Evolutionary conservation across 2,329 filamentous ascomycete species (phyloP), one percentile per base, ranked within the genome.

Genomic region (Botrytis deweyae): DNA sequence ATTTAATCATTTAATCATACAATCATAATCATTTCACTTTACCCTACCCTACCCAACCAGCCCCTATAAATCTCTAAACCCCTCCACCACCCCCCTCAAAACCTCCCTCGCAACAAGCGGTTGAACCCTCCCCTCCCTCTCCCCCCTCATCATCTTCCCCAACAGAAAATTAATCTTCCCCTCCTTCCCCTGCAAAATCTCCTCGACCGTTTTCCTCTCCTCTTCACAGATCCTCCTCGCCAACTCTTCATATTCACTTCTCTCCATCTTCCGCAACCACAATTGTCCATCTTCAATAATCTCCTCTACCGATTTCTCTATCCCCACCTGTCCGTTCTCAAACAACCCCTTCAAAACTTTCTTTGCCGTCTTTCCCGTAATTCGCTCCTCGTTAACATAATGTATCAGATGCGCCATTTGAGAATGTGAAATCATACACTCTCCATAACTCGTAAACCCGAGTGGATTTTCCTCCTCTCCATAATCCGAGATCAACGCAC

Each of bases 91-190:
- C n/a, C 10, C 25, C 69, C n/a, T 12, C 40, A 92, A 80, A 18
- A 88, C 83, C 73, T 83, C 82, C 80, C 88, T 87, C 16, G 89
- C 90, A 78, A 85, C 86, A 73, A 84, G 84, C 7, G 90, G 87
- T 80, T 92, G 89, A 10, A 92, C 86, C 1, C 87, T 87, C 0
- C 89, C 89, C 74, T 89, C 88, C 42, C 86, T 85, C 42, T 88
- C 88, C 75, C 83, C 82, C 63, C 88, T 84, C 82, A 92, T 89
- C 88, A 92, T 91, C 81, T 91, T 88, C 18, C 91, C 91, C 22
- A 93, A 87, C 77, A 92, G 87, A 84, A 88, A 92, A 78, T 89
- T 89, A 10, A 91, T 81, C 81, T 92, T 93, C n/a, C 89, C 88
- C 44, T 84, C 83, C 76, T 91, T 88, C 0, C 87, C 86, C 78